phyloP scores from a whole-genome alignment of 23 red algal genomes.

The Gracilaria domingensis region DNA sequence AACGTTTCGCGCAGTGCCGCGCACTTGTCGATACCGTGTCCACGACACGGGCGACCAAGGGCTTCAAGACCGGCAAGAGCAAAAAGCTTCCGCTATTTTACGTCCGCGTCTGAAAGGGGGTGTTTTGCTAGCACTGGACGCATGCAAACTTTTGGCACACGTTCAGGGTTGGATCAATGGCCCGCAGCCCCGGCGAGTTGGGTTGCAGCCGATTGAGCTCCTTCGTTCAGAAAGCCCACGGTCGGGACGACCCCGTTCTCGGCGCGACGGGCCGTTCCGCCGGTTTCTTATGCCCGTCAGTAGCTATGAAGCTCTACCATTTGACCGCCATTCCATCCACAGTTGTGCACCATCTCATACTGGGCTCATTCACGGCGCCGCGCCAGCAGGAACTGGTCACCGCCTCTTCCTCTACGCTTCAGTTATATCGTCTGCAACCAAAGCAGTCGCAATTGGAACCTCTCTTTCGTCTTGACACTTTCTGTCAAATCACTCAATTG shows the following conservation, averaged over 20 bases:
- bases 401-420: constrained; percentile 32
- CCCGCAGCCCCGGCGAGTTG: no score
- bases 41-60: not conserved
- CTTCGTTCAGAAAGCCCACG: no score
- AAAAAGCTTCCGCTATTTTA: not conserved
- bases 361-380: constrained; percentile 79
- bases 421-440: constrained; percentile 54
- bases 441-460: constrained; percentile 46
- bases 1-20: not conserved
- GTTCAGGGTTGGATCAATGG: not conserved
- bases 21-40: not conserved
- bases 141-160: no score
- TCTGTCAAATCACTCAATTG: constrained; percentile 65
- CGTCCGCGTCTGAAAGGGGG: not conserved
- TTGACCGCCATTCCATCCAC: constrained; percentile 69
- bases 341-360: constrained; percentile 37
- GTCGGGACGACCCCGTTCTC: not conserved
- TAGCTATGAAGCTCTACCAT: constrained; percentile 84
- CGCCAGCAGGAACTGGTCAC: constrained; percentile 79
- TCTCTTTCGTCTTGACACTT: constrained; percentile 57
- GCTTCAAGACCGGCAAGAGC: no score
- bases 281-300: not conserved
- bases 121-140: not conserved
- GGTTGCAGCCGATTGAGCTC: no score
- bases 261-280: not conserved